phyloP scores from a whole-genome alignment of 2,329 filamentous ascomycete genomes.

The Paraphoma sp. region DNA sequence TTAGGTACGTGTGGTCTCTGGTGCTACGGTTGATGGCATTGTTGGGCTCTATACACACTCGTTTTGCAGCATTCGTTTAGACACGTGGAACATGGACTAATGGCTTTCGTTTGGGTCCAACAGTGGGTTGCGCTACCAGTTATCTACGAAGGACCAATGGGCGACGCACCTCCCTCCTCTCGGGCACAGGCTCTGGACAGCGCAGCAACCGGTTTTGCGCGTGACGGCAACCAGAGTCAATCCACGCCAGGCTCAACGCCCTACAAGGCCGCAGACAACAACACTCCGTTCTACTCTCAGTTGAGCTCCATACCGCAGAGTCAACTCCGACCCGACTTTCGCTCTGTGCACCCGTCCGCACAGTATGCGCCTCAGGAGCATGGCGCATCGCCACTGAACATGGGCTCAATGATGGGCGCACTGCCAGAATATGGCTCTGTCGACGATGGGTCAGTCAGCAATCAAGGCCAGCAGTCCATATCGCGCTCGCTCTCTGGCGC shows the following conservation, averaged over 20 bases:
- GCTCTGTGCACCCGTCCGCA: slow-evolving; percentile 29
- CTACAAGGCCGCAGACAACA: slow-evolving; percentile 29
- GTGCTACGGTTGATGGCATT: slow-evolving; percentile 8
- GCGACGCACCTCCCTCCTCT: slow-evolving; percentile 44
- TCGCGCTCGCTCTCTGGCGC: slow-evolving; percentile 46
- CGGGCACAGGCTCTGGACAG: slow-evolving; percentile 39
- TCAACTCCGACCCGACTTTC: slow-evolving; percentile 37
- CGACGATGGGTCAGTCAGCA: slow-evolving; percentile 21
- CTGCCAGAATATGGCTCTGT: slow-evolving; percentile 44
- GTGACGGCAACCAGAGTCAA: slow-evolving; percentile 29
- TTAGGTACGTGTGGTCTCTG: slow-evolving; percentile 39
- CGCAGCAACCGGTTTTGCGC: slow-evolving; percentile 35
- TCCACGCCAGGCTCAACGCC: slow-evolving; percentile 17
- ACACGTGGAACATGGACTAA: slow-evolving; percentile 46
- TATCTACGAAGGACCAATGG: slow-evolving; percentile 49
- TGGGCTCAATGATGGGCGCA: slow-evolving; percentile 44
- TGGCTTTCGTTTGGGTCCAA: slow-evolving; percentile 51
- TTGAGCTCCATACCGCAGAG: slow-evolving; percentile 40
- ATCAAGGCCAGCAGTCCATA: slow-evolving; percentile 28
- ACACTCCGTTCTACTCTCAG: slow-evolving; percentile 47
- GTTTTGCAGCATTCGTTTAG: slow-evolving; percentile 24
- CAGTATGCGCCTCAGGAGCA: slow-evolving; percentile 37
- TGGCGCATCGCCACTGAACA: slow-evolving; percentile 39
- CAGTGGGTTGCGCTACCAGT: slow-evolving; percentile 52
- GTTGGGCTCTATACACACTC: slow-evolving; percentile 22